Base-by-base conservation (phyloP, 805 yeast species). In the Candida oleophila region DNA sequence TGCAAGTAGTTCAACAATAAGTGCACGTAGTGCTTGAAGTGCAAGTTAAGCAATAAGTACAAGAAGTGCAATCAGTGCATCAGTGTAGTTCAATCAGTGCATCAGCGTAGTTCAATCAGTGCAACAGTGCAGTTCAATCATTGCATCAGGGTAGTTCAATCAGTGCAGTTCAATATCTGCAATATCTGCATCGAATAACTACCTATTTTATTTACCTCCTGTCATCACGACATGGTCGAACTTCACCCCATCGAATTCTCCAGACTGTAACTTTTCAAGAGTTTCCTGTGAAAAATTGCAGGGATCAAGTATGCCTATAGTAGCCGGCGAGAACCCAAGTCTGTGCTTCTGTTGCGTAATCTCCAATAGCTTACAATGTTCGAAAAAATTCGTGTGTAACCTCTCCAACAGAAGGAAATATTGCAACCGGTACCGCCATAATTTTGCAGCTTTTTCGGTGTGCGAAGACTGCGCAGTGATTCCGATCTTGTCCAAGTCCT, bases 221-320 rank as follows among this genome's bases (percentile, higher is more conserved):
- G 50, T 34, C 21, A 59, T 54, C 41, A 51, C 51, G 3, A 64
- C 51, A 43, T 59, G 48, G 30, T 53, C 52, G 46, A 65, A 68
- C 28, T 57, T 58, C 1, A 48, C 40, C 3, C 50, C 62, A 7
- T 55, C 49, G 48, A 53, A 66, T 14, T 22, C 44, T 3, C 74
- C 74, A 4, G 49, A 47, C 49, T 63, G 64, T 3, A 71, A 46
- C 39, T 57, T 54, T 3, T 53, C 38, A 51, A 66, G 68, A 4
- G 52, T 55, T 3, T 59, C 60, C 2, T n/a, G 19, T 1, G 57
- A 52, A 50, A 68, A 72, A 49, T 72, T 59, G 38, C 49, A 49
- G 1, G 77, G 77, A 50, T 72, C 76, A 28, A 72, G 54, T 4
- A 71, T 42, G 12, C 77, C 77, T 15, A 72, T 49, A 33, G 60